Conservation (phyloP, 257 asterid genomes). For the Solanum rostratum region DNA sequence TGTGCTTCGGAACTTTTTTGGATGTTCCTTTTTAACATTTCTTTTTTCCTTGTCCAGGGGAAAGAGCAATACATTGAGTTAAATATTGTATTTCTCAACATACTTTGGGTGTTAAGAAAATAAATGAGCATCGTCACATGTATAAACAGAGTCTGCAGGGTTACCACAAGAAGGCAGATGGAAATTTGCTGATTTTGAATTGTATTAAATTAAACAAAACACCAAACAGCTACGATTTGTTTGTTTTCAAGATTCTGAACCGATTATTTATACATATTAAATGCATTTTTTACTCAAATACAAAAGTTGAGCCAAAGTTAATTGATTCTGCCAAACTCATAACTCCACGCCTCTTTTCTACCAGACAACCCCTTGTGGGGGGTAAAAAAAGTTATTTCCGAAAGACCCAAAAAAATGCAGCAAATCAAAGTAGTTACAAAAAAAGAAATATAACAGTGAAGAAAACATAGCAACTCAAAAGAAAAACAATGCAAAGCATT, state of each 20-base stretch:
- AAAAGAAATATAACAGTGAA: background rate
- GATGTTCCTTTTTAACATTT: background rate
- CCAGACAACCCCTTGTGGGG: too few relatives aligned
- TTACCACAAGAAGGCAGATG: background rate
- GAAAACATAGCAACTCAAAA: background rate
- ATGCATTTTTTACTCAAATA: background rate
- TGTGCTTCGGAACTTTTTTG: background rate
- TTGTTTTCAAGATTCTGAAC: background rate
- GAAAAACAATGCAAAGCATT: background rate
- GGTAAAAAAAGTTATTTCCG: too few relatives aligned
- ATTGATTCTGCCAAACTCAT: background rate
- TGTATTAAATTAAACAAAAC: background rate
- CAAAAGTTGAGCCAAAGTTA: background rate
- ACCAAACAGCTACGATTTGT: background rate
- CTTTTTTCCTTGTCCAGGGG: background rate
- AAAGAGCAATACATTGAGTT: background rate
- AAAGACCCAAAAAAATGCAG: background rate
- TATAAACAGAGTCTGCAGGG: background rate
- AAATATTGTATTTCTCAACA: background rate
- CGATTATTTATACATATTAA: background rate
- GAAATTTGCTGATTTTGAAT: background rate
- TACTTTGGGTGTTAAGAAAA: background rate
- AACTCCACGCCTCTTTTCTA: background rate
- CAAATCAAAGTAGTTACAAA: background rate
- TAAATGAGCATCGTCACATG: background rate